A percentile compares a stretch with the other conserved stretches of the same genome.
phyloP scores from a whole-genome alignment of 2,329 filamentous ascomycete genomes.

The Fusarium tuaranense region DNA sequence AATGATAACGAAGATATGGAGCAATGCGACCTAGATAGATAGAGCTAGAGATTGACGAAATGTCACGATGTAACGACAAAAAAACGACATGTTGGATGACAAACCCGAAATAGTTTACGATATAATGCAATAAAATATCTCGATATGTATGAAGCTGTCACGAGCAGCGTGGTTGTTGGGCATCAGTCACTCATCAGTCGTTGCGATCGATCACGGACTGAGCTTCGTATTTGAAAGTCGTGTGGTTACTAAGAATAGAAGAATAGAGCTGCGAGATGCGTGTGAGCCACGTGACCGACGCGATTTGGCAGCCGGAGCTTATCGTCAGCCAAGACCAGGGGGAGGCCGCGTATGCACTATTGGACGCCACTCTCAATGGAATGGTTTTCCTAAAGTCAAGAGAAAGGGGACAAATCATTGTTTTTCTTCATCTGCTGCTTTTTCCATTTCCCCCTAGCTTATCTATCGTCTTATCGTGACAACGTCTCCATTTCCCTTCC shows the following conservation, averaged over 20 bases:
- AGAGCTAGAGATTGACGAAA: background rate
- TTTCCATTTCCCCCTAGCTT: conserved; percentile 14
- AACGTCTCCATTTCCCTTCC: conserved; percentile 9
- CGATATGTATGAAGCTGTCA: background rate
- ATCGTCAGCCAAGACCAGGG: conserved; percentile 2
- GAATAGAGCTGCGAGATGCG: background rate
- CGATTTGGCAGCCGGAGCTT: conserved; percentile 4
- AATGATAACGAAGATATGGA: background rate
- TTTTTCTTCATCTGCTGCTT: background rate
- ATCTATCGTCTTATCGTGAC: conserved; percentile 25
- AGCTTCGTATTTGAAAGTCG: conserved; percentile 11
- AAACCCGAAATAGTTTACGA: background rate
- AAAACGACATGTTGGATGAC: background rate
- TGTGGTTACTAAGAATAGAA: conserved; percentile 25
- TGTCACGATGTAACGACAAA: background rate
- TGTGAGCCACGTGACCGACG: conserved; percentile 9
- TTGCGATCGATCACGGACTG: background rate
- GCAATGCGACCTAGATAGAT: background rate
- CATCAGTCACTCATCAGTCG: background rate
- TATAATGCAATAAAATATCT: background rate
- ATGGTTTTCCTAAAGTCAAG: conserved; percentile 1
- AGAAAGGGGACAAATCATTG: background rate
- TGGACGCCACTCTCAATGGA: conserved; percentile 22
- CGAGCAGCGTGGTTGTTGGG: conserved; percentile 2
- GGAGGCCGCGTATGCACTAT: conserved; percentile 31